A percentile compares a stretch with the other conserved stretches of the same genome.
Evolutionary conservation across 1,284 basidiomycete genomes (phyloP).

Genomic region (Leucoagaricus sp.): DNA sequence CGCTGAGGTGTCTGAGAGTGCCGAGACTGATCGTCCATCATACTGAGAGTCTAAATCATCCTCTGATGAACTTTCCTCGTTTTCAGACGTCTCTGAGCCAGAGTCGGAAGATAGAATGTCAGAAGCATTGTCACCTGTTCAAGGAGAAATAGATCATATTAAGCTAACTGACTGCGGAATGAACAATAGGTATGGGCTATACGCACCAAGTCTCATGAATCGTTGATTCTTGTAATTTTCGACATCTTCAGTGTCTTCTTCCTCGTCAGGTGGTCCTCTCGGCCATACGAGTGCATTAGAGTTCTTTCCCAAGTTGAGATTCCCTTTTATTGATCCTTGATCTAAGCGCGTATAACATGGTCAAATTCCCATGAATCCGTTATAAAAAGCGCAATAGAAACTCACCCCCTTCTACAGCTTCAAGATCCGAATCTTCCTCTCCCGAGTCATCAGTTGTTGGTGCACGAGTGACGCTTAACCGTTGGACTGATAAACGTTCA

Average conservation of each 20-base stretch:
- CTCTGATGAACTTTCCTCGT: constrained; percentile 35
- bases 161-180: constrained; percentile 3
- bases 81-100: constrained; percentile 47
- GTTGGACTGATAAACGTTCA: constrained; percentile 61
- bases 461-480: not conserved
- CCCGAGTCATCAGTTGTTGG: constrained; percentile 34
- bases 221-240: constrained; percentile 59
- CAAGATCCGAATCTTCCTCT: constrained; percentile 59
- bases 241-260: constrained; percentile 56
- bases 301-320: constrained; percentile 51
- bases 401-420: constrained; percentile 65
- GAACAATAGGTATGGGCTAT: constrained; percentile 2
- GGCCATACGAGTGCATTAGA: constrained; percentile 79
- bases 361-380: constrained; percentile 7
- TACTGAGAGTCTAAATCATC: constrained; percentile 33
- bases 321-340: constrained; percentile 39
- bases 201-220: constrained; percentile 69
- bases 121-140: constrained; percentile 57
- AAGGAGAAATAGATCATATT: constrained; percentile 6
- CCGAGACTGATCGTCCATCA: constrained; percentile 35
- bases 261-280: constrained; percentile 49
- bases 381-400: constrained; percentile 16
- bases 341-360: constrained; percentile 34
- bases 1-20: constrained; percentile 42
- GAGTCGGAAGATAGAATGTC: constrained; percentile 62